Evolutionary conservation across 2,329 filamentous ascomycete genomes (phyloP).

Genomic region (Aspergillus ustus): DNA sequence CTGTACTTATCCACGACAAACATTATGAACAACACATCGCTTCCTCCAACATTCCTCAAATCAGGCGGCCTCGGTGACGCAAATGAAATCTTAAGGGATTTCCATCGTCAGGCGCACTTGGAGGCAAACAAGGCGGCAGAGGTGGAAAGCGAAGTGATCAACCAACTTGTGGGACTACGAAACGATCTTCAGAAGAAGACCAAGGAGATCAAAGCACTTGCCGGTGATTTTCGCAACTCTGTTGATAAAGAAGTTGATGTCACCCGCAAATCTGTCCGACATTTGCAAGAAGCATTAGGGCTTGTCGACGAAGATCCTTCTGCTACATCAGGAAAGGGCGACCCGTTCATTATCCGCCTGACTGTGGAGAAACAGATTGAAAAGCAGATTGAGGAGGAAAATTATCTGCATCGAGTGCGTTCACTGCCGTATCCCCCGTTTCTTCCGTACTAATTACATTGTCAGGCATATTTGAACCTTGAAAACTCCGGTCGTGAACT

Average conservation of each 20-base stretch:
- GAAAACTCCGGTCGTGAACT: constrained; percentile 93
- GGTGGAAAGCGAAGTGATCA: constrained; percentile 88
- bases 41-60: constrained; percentile 75
- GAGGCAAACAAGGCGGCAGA: constrained; percentile 89
- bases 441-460: background rate
- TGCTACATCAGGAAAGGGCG: constrained; percentile 79
- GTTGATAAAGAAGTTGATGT: constrained; percentile 93
- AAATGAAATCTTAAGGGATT: constrained; percentile 75
- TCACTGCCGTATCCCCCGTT: constrained; percentile 2
- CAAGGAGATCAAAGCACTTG: constrained; percentile 94
- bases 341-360: constrained; percentile 86
- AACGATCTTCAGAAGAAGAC: constrained; percentile 94
- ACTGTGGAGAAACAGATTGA: constrained; percentile 89
- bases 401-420: constrained; percentile 87
- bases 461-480: constrained; percentile 86
- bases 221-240: constrained; percentile 94
- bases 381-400: constrained; percentile 93
- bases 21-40: constrained; percentile 77
- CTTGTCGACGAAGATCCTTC: constrained; percentile 78
- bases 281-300: constrained; percentile 80
- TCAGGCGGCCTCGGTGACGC: constrained; percentile 89
- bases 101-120: constrained; percentile 77
- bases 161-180: constrained; percentile 80
- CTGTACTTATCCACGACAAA: constrained; percentile 81
- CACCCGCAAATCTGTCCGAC: constrained; percentile 77